Evolutionary conservation across 768 basidiomycete species (phyloP).

Genomic region (Lyophyllum decastes): DNA sequence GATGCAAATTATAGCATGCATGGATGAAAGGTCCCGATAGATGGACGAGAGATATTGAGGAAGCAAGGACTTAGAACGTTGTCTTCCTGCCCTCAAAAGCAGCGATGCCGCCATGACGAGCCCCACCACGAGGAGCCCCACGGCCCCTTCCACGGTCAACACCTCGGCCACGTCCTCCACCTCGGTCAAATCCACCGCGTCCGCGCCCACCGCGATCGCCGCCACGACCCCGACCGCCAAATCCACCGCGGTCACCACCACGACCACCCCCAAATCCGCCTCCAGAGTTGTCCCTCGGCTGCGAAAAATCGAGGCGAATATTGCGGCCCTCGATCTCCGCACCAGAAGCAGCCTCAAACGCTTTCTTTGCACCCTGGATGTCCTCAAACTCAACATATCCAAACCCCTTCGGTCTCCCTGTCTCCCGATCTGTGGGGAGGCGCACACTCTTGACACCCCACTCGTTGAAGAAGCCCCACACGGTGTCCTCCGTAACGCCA

Average conservation of each 20-base stretch:
- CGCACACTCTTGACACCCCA: conserved; percentile 87
- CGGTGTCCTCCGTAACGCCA: conserved; percentile 72
- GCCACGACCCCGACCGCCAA: conserved; percentile 32
- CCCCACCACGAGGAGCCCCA: conserved; percentile 47
- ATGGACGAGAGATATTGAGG: neutral
- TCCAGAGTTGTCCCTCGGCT: conserved; percentile 63
- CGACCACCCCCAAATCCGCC: conserved; percentile 37
- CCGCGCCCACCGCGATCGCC: conserved; percentile 28
- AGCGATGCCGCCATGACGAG: conserved; percentile 63
- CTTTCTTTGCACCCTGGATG: conserved; percentile 77
- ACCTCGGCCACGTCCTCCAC: conserved; percentile 47
- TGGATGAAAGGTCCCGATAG: neutral
- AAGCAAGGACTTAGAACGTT: conserved; percentile 44
- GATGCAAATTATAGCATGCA: conserved; percentile 1
- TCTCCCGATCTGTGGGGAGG: conserved; percentile 90
- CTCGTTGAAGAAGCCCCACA: conserved; percentile 91
- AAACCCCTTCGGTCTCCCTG: conserved; percentile 91
- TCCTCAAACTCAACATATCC: conserved; percentile 95
- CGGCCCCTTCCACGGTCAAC: conserved; percentile 39
- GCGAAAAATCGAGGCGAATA: conserved; percentile 84
- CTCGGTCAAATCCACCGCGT: conserved; percentile 38
- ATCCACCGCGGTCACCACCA: conserved; percentile 45
- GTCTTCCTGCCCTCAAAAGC: conserved; percentile 69
- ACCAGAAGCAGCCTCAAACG: conserved; percentile 68
- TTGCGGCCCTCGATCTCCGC: conserved; percentile 79